phyloP scores from a whole-genome alignment of 2,329 filamentous ascomycete genomes.

The Helotiales sp. region DNA sequence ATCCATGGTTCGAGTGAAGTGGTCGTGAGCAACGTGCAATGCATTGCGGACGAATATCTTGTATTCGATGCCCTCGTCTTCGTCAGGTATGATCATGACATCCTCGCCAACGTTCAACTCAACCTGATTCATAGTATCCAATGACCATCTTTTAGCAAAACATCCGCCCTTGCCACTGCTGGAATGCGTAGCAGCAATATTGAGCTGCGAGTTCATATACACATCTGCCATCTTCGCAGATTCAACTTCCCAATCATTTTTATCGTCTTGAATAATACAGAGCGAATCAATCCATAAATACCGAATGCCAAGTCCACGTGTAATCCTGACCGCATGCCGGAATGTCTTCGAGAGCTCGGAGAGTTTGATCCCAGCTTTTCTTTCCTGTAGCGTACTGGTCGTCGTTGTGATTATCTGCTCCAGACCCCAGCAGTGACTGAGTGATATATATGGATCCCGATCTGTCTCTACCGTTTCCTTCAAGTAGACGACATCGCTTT shows the following conservation, averaged over 20 bases:
- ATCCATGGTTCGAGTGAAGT: not conserved
- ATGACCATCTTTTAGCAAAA: not conserved
- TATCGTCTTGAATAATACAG: constrained; percentile 27
- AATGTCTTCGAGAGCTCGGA: constrained; percentile 5
- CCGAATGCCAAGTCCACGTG: constrained; percentile 8
- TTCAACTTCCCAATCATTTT: constrained; percentile 13
- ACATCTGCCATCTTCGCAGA: constrained; percentile 15
- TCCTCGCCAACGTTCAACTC: not conserved
- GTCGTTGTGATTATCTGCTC: not conserved
- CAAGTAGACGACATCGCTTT: not conserved
- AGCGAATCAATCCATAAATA: constrained; percentile 30
- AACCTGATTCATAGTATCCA: not conserved
- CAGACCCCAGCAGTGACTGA: constrained; percentile 1
- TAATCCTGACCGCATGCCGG: constrained; percentile 14
- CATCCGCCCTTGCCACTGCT: not conserved
- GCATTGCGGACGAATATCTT: not conserved
- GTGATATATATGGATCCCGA: not conserved
- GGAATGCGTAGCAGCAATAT: constrained; percentile 11
- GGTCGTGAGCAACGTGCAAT: not conserved
- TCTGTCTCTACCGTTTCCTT: not conserved
- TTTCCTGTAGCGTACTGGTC: not conserved
- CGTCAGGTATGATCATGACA: not conserved
- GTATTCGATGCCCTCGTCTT: not conserved
- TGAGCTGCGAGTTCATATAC: constrained; percentile 17
- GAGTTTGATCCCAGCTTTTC: not conserved